Base-by-base conservation (phyloP, 495 filamentous ascomycete genomes). In the Hypoxylon trugodes region DNA sequence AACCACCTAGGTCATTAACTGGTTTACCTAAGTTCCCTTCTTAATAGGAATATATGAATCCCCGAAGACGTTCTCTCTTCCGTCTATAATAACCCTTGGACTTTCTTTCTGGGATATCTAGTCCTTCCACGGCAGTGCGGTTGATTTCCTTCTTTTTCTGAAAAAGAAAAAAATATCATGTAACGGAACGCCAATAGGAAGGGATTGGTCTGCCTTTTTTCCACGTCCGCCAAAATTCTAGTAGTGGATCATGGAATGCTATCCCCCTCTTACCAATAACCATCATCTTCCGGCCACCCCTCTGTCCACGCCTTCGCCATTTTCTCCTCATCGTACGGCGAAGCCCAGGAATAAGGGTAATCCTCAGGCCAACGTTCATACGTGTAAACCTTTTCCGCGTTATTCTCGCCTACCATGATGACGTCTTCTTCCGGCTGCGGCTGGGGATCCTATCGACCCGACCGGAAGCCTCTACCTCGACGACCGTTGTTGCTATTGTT, bases 401-500 rank as follows among this genome's bases (percentile, higher is more conserved):
- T n/a, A 3, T 24, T 8, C 3, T 33, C 2, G 18, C n/a, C 30
- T 4, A 6, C 15, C 22, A 5, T 26, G 16, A 15, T 16, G 19
- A 6, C 24, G 15, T 41, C 13, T 7, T 13, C 8, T 35, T 47
- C 25, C 8, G 35, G 19, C 42, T 4, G 19, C 8, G 35, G 19
- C 42, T 4, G 19, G 50, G n/a, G 16, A 4, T 53, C 22, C 66
- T 69, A 65, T 36, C 61, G 33, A 9, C 61, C 61, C 45, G 43
- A 37, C 30, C 65, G 66, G 56, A 61, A 72, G 21, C 75, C 74
- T 35, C 77, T 68, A 41, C 77, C 79, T 19, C 77, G 69, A 16
- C 70, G 73, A 21, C 26, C 18, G 8, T 33, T 30, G 18, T 65
- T 69, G 4, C 36, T 32, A 7, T 49, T 45, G n/a, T 53, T 54